Evolutionary conservation across 2,329 filamentous ascomycete genomes (phyloP).

Genomic region (Microcera coccophila): DNA sequence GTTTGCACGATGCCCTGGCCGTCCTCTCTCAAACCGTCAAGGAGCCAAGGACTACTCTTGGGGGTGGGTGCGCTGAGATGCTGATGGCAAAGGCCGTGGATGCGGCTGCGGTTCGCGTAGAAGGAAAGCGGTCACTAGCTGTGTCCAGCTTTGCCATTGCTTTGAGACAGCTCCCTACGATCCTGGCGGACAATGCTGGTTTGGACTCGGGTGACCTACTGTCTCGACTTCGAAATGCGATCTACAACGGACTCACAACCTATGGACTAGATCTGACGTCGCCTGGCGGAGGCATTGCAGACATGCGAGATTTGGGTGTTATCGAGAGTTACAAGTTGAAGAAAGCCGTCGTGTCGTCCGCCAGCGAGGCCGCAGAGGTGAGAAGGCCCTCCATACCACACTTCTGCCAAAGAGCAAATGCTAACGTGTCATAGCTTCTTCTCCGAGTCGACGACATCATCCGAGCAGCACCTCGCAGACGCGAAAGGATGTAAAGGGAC

Average conservation of each 20-base stretch:
- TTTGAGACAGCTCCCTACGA: constrained; percentile 89
- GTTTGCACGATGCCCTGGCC: constrained; percentile 90
- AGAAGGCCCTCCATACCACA: constrained; percentile 33
- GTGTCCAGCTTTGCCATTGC: constrained; percentile 87
- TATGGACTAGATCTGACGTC: constrained; percentile 86
- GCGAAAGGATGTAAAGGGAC: constrained; percentile 36
- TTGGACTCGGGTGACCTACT: constrained; percentile 94
- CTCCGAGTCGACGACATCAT: constrained; percentile 98
- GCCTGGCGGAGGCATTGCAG: constrained; percentile 85
- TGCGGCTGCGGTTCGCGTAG: constrained; percentile 85
- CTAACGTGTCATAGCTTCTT: constrained; percentile 60
- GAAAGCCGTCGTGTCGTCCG: constrained; percentile 93
- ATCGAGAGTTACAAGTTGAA: constrained; percentile 99
- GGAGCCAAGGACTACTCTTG: constrained; percentile 89
- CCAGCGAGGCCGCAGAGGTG: constrained; percentile 94
- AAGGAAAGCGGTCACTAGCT: constrained; percentile 94
- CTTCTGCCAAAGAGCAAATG: background rate
- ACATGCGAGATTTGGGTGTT: constrained; percentile 93
- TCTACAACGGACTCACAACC: constrained; percentile 90
- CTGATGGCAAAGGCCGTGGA: constrained; percentile 98
- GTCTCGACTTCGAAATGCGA: constrained; percentile 82
- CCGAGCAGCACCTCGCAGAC: constrained; percentile 72
- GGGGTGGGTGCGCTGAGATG: constrained; percentile 97
- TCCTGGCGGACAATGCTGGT: constrained; percentile 94
- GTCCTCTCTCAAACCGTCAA: constrained; percentile 95